Evolutionary conservation across 2,329 filamentous ascomycete species (phyloP).

Genomic region (Tolypocladium ophioglossoides): DNA sequence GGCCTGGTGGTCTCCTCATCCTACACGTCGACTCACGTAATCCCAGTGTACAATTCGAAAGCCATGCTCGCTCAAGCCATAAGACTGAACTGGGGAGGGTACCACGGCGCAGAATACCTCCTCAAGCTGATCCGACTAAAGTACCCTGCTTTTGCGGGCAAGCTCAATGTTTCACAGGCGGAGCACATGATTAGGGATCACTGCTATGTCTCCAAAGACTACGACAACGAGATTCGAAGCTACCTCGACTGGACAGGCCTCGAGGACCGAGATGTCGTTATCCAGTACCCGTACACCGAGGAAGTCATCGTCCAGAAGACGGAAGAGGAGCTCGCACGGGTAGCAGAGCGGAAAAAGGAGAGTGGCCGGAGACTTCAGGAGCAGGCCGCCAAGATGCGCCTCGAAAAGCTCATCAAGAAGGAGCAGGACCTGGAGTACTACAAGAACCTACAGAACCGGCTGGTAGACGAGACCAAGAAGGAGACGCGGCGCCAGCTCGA

Average conservation of each 20-base stretch:
- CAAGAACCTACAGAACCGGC: conserved; percentile 64
- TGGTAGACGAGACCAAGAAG: conserved; percentile 77
- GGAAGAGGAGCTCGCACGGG: conserved; percentile 80
- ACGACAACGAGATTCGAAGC: conserved; percentile 62
- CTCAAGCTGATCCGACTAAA: conserved; percentile 83
- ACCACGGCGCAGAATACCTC: conserved; percentile 82
- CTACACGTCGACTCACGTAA: conserved; percentile 88
- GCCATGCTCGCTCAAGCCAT: conserved; percentile 77
- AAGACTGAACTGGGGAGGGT: conserved; percentile 88
- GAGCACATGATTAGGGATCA: conserved; percentile 82
- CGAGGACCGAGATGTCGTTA: conserved; percentile 77
- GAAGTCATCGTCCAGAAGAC: conserved; percentile 85
- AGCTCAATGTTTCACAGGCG: conserved; percentile 76
- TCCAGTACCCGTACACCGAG: conserved; percentile 91
- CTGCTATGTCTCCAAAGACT: conserved; percentile 80
- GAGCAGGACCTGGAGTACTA: conserved; percentile 94
- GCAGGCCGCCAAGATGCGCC: conserved; percentile 92
- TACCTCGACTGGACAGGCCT: conserved; percentile 88
- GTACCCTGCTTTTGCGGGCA: conserved; percentile 80
- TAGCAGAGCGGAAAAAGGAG: conserved; percentile 91
- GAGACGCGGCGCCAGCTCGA: conserved; percentile 80
- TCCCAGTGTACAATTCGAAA: conserved; percentile 82
- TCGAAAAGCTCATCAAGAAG: conserved; percentile 91
- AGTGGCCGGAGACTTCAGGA: conserved; percentile 85
- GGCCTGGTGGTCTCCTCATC: conserved; percentile 88